phyloP scores from a whole-genome alignment of 805 yeast species.

The Pichia manshurica region DNA sequence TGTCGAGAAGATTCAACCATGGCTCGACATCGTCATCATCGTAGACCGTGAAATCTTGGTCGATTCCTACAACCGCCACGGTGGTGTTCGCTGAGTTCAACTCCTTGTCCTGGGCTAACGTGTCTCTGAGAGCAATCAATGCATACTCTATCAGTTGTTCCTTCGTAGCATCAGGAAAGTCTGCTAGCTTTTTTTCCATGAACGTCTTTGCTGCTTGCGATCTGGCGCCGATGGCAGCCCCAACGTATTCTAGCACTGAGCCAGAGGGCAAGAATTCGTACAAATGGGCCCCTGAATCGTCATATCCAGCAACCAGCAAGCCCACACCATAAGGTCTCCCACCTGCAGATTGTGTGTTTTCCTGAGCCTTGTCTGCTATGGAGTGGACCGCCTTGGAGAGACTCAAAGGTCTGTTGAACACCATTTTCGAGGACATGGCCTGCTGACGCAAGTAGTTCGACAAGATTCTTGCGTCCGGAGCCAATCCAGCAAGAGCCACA shows the following conservation, averaged over 20 bases:
- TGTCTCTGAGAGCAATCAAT: slow-evolving; percentile 86
- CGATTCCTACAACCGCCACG: slow-evolving; percentile 88
- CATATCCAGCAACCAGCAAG: slow-evolving; percentile 80
- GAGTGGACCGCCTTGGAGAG: slow-evolving; percentile 77
- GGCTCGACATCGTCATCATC: slow-evolving; percentile 85
- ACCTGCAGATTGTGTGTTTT: slow-evolving; percentile 92
- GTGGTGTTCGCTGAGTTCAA: slow-evolving; percentile 79
- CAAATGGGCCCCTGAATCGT: slow-evolving; percentile 90
- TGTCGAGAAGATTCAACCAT: slow-evolving; percentile 73
- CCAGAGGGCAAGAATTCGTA: slow-evolving; percentile 97
- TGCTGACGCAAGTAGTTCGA: slow-evolving; percentile 86
- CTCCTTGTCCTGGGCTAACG: slow-evolving; percentile 91
- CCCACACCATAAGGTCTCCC: slow-evolving; percentile 99
- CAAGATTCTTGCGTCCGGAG: slow-evolving; percentile 95
- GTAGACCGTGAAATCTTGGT: slow-evolving; percentile 58
- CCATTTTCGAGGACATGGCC: slow-evolving; percentile 80
- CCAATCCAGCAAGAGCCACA: slow-evolving; percentile 92
- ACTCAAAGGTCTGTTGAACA: slow-evolving; percentile 79
- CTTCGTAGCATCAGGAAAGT: slow-evolving; percentile 50
- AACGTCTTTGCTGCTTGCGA: slow-evolving; percentile 98
- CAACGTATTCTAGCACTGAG: slow-evolving; percentile 81
- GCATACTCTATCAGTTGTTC: slow-evolving; percentile 83
- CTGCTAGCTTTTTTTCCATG: slow-evolving; percentile 77
- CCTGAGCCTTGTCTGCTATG: slow-evolving; percentile 95
- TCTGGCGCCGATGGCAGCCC: slow-evolving; percentile 96